Base-by-base conservation (phyloP, 2,329 filamentous ascomycete species). In the Alternaria angustiovoidea region DNA sequence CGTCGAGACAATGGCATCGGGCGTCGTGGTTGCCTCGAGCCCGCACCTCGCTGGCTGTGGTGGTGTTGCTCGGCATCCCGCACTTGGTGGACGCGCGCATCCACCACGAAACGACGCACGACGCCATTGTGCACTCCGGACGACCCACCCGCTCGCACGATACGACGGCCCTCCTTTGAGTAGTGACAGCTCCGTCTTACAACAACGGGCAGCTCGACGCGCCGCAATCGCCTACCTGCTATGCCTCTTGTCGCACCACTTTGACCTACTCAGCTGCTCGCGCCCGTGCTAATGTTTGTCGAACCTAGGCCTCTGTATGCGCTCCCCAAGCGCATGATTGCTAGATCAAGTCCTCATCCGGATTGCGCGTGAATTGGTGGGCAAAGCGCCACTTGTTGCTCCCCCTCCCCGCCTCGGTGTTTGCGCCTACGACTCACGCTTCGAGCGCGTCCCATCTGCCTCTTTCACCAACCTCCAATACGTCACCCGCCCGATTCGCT, bases 101-200 rank as follows among this genome's bases (percentile, higher is more conserved):
- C 63, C 57, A 65, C 66, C 46, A 68, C 65, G 68, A 64, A 68
- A 74, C 71, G 70, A 59, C 55, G 69, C 68, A 75, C 75, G 61
- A 68, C 70, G 61, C 69, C 66, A 65, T 70, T 70, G 70, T 77
- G 65, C 65, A 43, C 68, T 69, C 60, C 59, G 55, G 59, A 58
- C 68, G 36, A 63, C 62, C 62, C 61, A 61, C 57, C 58, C 51
- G 43, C 65, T 65, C 60, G 64, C 69, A 69, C 67, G 64, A 72
- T 73, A 61, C 69, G 62, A 71, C 65, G 57, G 49, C 57, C 59
- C 64, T 68, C 60, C 63, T 71, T 74, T 63, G 64, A 75, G 73
- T 64, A 68, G 67, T 78, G 75, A 77, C 76, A 76, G 75, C 71
- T 69, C 61, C 68, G 76, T 78, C 69, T 63, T 72, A 77, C 76